Evolutionary conservation across 2,329 filamentous ascomycete genomes (phyloP).

Genomic region (Hymenoscyphus scutula): DNA sequence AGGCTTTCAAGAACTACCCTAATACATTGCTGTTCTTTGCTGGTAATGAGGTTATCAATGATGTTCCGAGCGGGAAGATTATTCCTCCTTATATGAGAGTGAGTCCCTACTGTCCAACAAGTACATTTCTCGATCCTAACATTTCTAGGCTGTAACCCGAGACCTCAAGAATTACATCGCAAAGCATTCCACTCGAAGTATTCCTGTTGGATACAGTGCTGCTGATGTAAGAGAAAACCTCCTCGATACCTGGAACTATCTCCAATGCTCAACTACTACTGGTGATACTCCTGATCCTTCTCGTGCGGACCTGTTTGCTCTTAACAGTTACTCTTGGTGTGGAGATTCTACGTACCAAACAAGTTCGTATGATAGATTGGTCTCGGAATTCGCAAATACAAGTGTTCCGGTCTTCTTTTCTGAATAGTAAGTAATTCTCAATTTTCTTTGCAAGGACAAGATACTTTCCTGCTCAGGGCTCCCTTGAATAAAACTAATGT

Average conservation of each 20-base stretch:
- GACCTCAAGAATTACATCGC: slow-evolving; percentile 81
- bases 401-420: slow-evolving; percentile 79
- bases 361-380: slow-evolving; percentile 62
- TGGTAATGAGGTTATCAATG: slow-evolving; percentile 75
- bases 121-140: slow-evolving; percentile 15
- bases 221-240: slow-evolving; percentile 74
- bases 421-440: slow-evolving; percentile 49
- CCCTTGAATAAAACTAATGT: background rate
- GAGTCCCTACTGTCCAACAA: slow-evolving; percentile 10
- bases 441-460: background rate
- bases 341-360: slow-evolving; percentile 60
- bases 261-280: slow-evolving; percentile 60
- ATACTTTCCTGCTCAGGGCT: background rate
- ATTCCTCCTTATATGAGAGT: slow-evolving; percentile 66
- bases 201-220: slow-evolving; percentile 78
- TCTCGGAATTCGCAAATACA: slow-evolving; percentile 61
- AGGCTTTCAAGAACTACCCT: slow-evolving; percentile 65
- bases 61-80: slow-evolving; percentile 54
- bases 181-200: slow-evolving; percentile 63
- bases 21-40: slow-evolving; percentile 74
- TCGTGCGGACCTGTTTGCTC: slow-evolving; percentile 70
- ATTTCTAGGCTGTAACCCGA: slow-evolving; percentile 65
- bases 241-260: slow-evolving; percentile 72
- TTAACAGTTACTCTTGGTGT: slow-evolving; percentile 78
- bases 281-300: slow-evolving; percentile 57